Conservation (phyloP, 2,329 filamentous ascomycete genomes). For the Trichoderma semiorbis region DNA sequence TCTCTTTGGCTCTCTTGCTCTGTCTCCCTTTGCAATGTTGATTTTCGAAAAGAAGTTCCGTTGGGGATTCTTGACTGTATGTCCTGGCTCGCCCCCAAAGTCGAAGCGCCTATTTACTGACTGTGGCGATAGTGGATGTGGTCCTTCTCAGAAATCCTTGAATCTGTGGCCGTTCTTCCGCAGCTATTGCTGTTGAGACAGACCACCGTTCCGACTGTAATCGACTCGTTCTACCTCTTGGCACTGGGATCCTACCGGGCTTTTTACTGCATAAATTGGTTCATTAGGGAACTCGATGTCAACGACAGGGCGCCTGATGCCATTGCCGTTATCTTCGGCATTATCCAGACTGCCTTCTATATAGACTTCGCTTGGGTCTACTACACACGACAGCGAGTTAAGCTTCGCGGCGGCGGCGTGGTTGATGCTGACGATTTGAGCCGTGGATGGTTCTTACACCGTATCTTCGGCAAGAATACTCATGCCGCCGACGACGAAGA, state of each 20-base stretch:
- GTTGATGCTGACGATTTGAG: conserved; percentile 87
- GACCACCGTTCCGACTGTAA: conserved; percentile 92
- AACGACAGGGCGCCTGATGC: conserved; percentile 60
- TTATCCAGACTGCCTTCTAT: conserved; percentile 87
- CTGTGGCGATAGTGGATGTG: conserved; percentile 63
- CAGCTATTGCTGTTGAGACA: conserved; percentile 89
- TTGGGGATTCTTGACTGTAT: conserved; percentile 52
- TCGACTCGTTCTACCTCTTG: conserved; percentile 93
- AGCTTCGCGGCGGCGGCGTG: conserved; percentile 80
- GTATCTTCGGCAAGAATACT: conserved; percentile 64
- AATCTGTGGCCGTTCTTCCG: conserved; percentile 85
- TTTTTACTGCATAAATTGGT: conserved; percentile 91
- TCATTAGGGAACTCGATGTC: conserved; percentile 62
- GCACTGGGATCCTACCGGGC: conserved; percentile 83
- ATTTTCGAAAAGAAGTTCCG: conserved; percentile 51
- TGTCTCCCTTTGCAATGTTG: conserved; percentile 70
- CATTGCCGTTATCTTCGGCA: conserved; percentile 77
- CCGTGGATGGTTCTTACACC: conserved; percentile 77
- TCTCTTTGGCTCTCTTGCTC: conserved; percentile 59
- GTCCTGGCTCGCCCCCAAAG: conserved; percentile 22
- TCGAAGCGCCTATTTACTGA: not conserved
- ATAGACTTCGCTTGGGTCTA: conserved; percentile 97
- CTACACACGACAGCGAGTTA: conserved; percentile 87
- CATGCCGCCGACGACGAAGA: conserved; percentile 60
- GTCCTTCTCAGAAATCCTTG: conserved; percentile 87